Percentiles rank a stretch among this genome's conserved stretches.
Conservation (phyloP, 345 rosid species). For the Syzygium grande region DNA sequence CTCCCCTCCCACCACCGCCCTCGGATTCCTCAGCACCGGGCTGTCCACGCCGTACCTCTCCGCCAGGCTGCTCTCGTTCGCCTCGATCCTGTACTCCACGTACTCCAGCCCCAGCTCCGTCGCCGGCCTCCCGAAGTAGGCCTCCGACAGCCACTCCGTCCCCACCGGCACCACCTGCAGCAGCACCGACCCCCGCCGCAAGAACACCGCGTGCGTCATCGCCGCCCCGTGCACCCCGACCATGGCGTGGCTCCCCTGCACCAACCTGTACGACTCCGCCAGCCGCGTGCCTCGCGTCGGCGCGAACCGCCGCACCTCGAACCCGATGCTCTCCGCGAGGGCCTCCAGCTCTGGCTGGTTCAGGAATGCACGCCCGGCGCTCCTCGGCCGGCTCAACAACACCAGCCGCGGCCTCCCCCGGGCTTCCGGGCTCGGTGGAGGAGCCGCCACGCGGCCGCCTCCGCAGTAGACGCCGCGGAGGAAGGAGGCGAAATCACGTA, state of each 20-base stretch:
- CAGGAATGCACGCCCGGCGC: constrained; percentile 5
- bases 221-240: constrained; percentile 34
- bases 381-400: constrained; percentile 4
- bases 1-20: constrained; percentile 7
- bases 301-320: constrained; percentile 14
- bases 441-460: constrained; percentile 1
- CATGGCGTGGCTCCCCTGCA: constrained; percentile 25
- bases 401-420: constrained; percentile 6
- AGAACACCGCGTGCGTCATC: constrained; percentile 17
- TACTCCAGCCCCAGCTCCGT: constrained; percentile 21
- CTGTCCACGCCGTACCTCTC: constrained; percentile 5
- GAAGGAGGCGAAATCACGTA: constrained; percentile 27
- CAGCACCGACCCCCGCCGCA: constrained; percentile 12
- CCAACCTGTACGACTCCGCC: not conserved
- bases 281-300: not conserved
- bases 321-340: constrained; percentile 5
- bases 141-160: constrained; percentile 11
- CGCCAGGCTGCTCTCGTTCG: constrained; percentile 23
- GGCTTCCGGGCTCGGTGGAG: not conserved
- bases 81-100: constrained; percentile 11
- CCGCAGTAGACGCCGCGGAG: constrained; percentile 21
- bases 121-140: constrained; percentile 16
- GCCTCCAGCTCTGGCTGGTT: constrained; percentile 4
- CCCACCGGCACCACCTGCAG: constrained; percentile 30
- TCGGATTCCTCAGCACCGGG: constrained; percentile 17